Base-by-base conservation (phyloP, 1,284 basidiomycete species). In the Agroathelia rolfsii region DNA sequence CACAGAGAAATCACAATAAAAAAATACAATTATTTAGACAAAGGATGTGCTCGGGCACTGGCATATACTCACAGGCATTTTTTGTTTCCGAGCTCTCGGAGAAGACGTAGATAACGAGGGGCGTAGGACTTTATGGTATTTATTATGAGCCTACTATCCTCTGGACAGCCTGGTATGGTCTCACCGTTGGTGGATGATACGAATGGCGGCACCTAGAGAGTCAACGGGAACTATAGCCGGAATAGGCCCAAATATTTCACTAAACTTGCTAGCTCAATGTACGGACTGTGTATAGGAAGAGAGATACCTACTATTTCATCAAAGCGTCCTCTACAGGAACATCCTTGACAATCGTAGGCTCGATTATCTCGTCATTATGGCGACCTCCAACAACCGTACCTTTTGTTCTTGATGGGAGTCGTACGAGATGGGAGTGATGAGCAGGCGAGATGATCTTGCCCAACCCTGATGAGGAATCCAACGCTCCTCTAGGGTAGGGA, bases 231-330 rank as follows among this genome's bases (percentile, higher is more conserved):
- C 49, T 31, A 86, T 66, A 4, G 78, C 69, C 2, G 85, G 50
- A 13, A 84, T 51, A 1, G 81, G 80, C 0, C 77, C 82, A 49
- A 85, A 81, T 9, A 77, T 56, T 50, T 82, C 78, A 30, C 71
- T 73, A 6, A 28, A 27, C 7, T 7, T 24, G 24, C 23, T 14
- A 38, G 22, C 3, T 20, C 11, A 6, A 18, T 16, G 17, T 12
- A 17, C 19, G 6, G 24, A 34, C 32, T 25, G 33, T 33, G 22
- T 13, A 9, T 10, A 23, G 14, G n/a, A 18, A 9, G 7, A 2
- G 21, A 23, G 3, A 7, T 10, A 23, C 56, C 38, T 34, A 66
- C 62, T 73, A 65, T 47, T 71, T 58, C 57, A 79, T 59, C 44
- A 80, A 37, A n/a, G 56, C 51, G 47, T 77, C 74, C 31, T 64